These are phyloP conservation scores for Exophiala sideris DNA, from an alignment of 2,329 filamentous ascomycete genomes.

Conservation along the genomic window DNA sequence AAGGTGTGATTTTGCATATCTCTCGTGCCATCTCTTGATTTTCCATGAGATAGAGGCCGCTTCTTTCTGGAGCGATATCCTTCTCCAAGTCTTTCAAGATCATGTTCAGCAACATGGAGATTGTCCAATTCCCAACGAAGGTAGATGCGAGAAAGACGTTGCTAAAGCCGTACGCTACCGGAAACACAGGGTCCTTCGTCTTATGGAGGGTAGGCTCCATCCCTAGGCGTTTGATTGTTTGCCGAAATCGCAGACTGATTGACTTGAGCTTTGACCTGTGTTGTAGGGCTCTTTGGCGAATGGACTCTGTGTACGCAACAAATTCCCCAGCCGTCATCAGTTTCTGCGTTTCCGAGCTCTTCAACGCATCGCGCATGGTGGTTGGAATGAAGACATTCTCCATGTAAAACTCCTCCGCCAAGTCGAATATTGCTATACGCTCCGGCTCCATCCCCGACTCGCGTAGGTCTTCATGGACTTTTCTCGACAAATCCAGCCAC, in stretches of 20 bases:
- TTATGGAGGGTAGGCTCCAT: conserved; percentile 9
- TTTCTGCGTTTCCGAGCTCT: neutral
- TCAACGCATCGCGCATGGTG: conserved; percentile 9
- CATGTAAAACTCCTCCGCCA: conserved; percentile 26
- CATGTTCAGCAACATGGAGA: conserved; percentile 24
- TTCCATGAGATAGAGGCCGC: conserved; percentile 21
- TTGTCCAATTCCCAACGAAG: conserved; percentile 27
- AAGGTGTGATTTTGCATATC: conserved; percentile 22
- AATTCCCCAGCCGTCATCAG: conserved; percentile 8
- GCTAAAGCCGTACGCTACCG: conserved; percentile 24
- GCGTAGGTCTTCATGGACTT: conserved; percentile 31
- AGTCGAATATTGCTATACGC: conserved; percentile 24
- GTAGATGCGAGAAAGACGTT: conserved; percentile 27
- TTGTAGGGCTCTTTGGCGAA: conserved; percentile 11
- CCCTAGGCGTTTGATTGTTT: conserved; percentile 15
- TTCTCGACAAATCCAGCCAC: conserved; percentile 34
- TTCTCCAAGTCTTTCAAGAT: conserved; percentile 20
- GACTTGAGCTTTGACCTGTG: conserved; percentile 23
- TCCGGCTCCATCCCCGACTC: conserved; percentile 5
- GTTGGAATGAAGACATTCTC: conserved; percentile 23
- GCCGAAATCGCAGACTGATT: conserved; percentile 21
- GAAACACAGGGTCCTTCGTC: conserved; percentile 22
- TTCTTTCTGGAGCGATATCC: conserved; percentile 19
- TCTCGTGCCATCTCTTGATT: conserved; percentile 25
- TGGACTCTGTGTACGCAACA: neutral